Conservation (phyloP, 306 rosid genomes). For the Prunus campanulata region DNA sequence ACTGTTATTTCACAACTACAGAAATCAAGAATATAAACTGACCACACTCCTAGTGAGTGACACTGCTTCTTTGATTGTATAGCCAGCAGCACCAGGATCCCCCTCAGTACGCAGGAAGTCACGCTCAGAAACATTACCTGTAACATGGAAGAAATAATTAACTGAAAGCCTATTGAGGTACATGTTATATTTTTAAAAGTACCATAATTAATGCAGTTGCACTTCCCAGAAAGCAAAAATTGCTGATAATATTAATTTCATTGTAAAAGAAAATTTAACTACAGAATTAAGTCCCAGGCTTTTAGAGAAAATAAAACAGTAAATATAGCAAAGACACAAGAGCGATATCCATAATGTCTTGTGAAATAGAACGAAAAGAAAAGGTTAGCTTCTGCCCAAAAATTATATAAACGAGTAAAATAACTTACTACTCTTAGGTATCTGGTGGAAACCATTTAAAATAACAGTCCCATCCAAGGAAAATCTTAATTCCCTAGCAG, state of each 20-base stretch:
- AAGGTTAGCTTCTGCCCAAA: not conserved
- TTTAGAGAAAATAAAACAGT: not conserved
- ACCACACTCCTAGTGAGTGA: slow-evolving; percentile 91
- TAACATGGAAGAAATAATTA: not conserved
- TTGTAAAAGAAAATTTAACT: not conserved
- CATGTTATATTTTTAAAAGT: not conserved
- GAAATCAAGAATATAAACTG: slow-evolving; percentile 28
- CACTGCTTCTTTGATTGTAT: slow-evolving; percentile 87
- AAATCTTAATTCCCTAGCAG: slow-evolving; percentile 65
- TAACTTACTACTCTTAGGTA: slow-evolving; percentile 45
- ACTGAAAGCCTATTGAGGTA: not conserved
- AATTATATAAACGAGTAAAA: slow-evolving; percentile 2
- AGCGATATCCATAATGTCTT: not conserved
- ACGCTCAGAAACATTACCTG: slow-evolving; percentile 54
- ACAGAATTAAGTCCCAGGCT: not conserved
- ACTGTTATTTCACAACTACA: not conserved
- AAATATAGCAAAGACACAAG: not conserved
- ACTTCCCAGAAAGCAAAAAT: not conserved
- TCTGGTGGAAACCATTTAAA: slow-evolving; percentile 32
- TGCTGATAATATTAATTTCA: not conserved
- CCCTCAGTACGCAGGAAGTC: slow-evolving; percentile 92
- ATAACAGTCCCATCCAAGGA: slow-evolving; percentile 69
- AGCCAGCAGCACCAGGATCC: slow-evolving; percentile 88
- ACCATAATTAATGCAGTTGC: not conserved
- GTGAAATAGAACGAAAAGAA: not conserved